phyloP scores from a whole-genome alignment of 306 rosid genomes.

The Mimosa bimucronata region DNA sequence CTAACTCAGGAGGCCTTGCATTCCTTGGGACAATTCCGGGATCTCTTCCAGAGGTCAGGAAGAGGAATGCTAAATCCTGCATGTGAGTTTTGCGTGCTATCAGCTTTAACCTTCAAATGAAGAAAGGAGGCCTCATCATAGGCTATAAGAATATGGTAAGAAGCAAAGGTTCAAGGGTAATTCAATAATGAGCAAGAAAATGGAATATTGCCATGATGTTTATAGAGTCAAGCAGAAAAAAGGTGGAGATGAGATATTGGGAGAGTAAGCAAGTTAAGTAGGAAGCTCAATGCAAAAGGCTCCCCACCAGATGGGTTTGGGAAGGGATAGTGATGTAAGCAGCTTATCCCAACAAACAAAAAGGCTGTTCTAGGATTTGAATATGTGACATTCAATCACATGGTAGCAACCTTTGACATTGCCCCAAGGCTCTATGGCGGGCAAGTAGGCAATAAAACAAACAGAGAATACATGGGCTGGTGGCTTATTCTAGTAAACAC shows the following conservation, averaged over 20 bases:
- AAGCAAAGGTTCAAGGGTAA: conserved; percentile 21
- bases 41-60: conserved; percentile 88
- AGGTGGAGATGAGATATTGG: neutral
- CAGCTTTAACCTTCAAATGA: conserved; percentile 42
- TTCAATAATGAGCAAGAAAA: conserved; percentile 24
- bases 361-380: too few species aligned
- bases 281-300: neutral
- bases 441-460: neutral
- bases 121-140: conserved; percentile 28
- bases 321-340: too few species aligned
- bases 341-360: too few species aligned
- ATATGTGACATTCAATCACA: too few species aligned
- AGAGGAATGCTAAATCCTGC: conserved; percentile 87
- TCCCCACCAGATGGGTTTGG: too few species aligned
- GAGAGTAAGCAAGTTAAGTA: neutral
- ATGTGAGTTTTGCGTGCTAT: conserved; percentile 42
- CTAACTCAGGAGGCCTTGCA: conserved; percentile 76
- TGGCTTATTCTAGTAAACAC: conserved; percentile 29
- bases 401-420: too few species aligned
- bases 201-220: conserved; percentile 23
- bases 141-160: neutral
- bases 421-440: too few species aligned
- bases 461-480: neutral
- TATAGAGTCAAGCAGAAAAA: neutral
- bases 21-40: conserved; percentile 96